Evolutionary conservation across 2,329 filamentous ascomycete species (phyloP), one percentile per base, ranked within the genome.

Genomic region (Leptographium flavum): DNA sequence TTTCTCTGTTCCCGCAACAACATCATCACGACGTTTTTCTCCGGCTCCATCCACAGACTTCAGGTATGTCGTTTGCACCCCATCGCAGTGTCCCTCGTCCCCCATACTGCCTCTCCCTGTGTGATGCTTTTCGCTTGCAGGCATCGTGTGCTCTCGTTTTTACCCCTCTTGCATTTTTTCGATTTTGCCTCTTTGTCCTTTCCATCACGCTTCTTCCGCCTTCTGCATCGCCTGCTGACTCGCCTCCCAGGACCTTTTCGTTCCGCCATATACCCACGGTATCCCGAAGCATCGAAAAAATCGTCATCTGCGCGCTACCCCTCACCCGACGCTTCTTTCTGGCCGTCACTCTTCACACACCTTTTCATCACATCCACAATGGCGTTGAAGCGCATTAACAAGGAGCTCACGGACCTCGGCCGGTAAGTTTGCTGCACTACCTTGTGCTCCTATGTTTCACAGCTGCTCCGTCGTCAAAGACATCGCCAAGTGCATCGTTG

Each of bases 311-410:
- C 33, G 33, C 11, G 19, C 10, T 14, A 14, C n/a, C n/a, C 43
- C 17, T 38, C 27, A 28, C 27, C 28, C 42, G 37, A 40, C 37
- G 31, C 32, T 25, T 14, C 4, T n/a, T 23, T 19, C 21, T 32
- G 19, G 25, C 21, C 44, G 17, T 35, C 22, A 23, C 30, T n/a
- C 27, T 19, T 22, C n/a, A 25, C 28, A 11, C 13, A 10, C 41
- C 33, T 27, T 21, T 22, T 8, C 39, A 54, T 41, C 45, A 55
- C 54, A 56, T 37, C n/a, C 49, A 56, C 63, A 60, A 92, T 92
- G 85, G 85, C 85, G 68, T 77, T 92, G 60, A 92, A 92, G 82
- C 81, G 85, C 68, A 92, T 92, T 69, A 90, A 90, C 77, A 92
- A 88, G 81, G 85, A 92, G 70, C 79, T 92, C 64, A 81, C 83